Percentiles rank a stretch among this genome's conserved stretches.
These are phyloP conservation scores for Phalaenopsis hybrid DNA, from an alignment of 116 monocot genomes.

Conservation along the genomic window DNA sequence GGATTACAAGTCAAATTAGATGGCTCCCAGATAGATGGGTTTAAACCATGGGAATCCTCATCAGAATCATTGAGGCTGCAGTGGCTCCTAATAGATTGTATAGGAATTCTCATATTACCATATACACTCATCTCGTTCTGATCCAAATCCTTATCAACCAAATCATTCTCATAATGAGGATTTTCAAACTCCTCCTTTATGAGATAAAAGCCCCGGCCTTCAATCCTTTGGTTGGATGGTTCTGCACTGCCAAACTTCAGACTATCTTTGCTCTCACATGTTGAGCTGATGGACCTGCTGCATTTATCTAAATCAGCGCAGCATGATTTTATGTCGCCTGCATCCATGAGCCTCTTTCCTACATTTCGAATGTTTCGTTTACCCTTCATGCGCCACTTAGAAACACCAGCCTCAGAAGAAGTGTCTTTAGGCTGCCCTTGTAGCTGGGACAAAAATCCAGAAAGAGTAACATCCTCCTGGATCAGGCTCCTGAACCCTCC, in stretches of 20 bases:
- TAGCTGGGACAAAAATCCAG: slow-evolving; percentile 14
- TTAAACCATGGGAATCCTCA: slow-evolving; percentile 19
- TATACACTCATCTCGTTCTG: slow-evolving; percentile 6
- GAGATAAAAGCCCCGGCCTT: slow-evolving; percentile 15
- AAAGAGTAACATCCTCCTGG: slow-evolving; percentile 21
- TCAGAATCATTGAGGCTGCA: slow-evolving; percentile 30
- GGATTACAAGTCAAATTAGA: slow-evolving; percentile 15
- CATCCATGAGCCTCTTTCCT: slow-evolving; percentile 35
- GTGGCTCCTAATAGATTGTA: neutral
- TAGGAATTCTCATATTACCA: slow-evolving; percentile 8
- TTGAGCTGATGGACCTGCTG: slow-evolving; percentile 16
- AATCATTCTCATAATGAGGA: slow-evolving; percentile 27
- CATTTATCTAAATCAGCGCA: neutral
- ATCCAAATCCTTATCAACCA: slow-evolving; percentile 12
- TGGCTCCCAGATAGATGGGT: slow-evolving; percentile 23
- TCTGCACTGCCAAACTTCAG: slow-evolving; percentile 17
- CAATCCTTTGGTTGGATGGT: slow-evolving; percentile 6
- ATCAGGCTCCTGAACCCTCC: slow-evolving; percentile 25
- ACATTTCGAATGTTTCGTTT: slow-evolving; percentile 67
- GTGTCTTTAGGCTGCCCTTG: slow-evolving; percentile 13
- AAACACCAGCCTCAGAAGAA: slow-evolving; percentile 41
- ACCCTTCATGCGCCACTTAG: slow-evolving; percentile 85
- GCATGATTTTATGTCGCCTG: neutral
- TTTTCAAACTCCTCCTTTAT: slow-evolving; percentile 24
- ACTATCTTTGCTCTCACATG: slow-evolving; percentile 23